These are phyloP conservation scores for Lichtheimia corymbifera DNA, from an alignment of 371 early-diverging fungal species.

Conservation along the genomic window DNA sequence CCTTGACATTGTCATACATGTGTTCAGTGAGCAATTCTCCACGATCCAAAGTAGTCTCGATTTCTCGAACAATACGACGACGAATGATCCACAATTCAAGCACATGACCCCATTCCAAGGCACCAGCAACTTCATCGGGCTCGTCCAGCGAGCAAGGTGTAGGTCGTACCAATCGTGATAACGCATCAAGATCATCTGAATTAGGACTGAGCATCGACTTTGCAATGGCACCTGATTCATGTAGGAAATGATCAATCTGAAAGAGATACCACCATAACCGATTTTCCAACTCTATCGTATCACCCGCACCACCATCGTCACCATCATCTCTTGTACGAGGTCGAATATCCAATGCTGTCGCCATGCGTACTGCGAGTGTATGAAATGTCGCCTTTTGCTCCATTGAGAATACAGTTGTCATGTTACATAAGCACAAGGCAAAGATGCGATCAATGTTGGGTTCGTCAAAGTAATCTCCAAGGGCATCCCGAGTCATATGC, in stretches of 20 bases:
- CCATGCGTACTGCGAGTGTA: conserved; percentile 31
- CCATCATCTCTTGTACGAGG: conserved; percentile 7
- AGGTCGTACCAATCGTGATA: conserved; percentile 18
- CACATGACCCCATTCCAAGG: conserved; percentile 24
- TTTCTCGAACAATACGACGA: conserved; percentile 19
- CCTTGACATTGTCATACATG: conserved; percentile 16
- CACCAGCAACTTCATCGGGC: conserved; percentile 24
- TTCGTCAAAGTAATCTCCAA: conserved; percentile 33
- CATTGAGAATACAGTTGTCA: conserved; percentile 22
- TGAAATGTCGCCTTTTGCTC: conserved; percentile 29
- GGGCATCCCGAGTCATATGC: conserved; percentile 20
- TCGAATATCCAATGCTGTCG: conserved; percentile 18
- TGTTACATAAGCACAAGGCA: conserved; percentile 27
- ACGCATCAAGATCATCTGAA: conserved; percentile 28
- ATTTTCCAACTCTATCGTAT: conserved; percentile 21
- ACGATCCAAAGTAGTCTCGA: conserved; percentile 14
- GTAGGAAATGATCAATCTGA: conserved; percentile 32
- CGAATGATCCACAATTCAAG: conserved; percentile 31
- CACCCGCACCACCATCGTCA: neutral
- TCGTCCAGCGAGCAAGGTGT: conserved; percentile 31
- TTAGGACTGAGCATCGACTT: conserved; percentile 24
- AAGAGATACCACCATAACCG: conserved; percentile 37
- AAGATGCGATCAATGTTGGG: conserved; percentile 25
- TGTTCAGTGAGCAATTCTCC: conserved; percentile 8
- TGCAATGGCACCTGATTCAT: conserved; percentile 26